These are phyloP conservation scores for Leishmania tarentolae DNA, from an alignment of 208 protist genomes.

Conservation along the genomic window DNA sequence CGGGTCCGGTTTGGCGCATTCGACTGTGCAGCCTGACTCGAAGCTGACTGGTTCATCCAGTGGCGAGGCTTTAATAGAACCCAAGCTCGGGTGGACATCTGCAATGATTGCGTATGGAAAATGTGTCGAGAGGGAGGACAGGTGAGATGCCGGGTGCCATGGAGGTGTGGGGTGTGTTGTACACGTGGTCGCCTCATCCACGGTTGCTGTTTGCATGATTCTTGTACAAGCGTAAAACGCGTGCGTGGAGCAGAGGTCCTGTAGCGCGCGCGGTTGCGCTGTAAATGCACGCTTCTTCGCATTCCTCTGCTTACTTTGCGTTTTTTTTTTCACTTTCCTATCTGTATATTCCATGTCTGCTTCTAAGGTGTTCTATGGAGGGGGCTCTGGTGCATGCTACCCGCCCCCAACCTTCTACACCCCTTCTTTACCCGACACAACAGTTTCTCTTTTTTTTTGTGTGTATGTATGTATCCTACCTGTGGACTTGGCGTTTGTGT, in stretches of 20 bases:
- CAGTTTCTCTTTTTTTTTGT: background rate
- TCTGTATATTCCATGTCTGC: background rate
- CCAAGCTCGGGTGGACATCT: background rate
- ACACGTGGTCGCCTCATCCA: background rate
- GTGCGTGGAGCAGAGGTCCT: background rate
- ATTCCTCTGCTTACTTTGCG: background rate
- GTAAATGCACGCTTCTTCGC: constrained; percentile 7
- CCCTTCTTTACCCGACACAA: background rate
- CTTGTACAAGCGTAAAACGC: background rate
- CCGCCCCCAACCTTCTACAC: no score
- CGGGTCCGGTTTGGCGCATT: background rate
- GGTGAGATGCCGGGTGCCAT: background rate
- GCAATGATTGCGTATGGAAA: background rate
- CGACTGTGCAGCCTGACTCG: background rate
- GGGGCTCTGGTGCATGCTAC: background rate
- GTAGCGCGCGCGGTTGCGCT: constrained; percentile 8
- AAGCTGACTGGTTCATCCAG: background rate
- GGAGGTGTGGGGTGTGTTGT: no score
- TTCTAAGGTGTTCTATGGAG: background rate
- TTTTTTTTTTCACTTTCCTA: background rate
- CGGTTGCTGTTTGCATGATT: background rate
- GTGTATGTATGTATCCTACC: background rate
- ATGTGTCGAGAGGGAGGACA: background rate
- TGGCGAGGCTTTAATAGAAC: background rate
- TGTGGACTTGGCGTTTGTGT: background rate